Conservation (phyloP, 192 early-diverging fungal genomes). For the Coemansia sp. region DNA sequence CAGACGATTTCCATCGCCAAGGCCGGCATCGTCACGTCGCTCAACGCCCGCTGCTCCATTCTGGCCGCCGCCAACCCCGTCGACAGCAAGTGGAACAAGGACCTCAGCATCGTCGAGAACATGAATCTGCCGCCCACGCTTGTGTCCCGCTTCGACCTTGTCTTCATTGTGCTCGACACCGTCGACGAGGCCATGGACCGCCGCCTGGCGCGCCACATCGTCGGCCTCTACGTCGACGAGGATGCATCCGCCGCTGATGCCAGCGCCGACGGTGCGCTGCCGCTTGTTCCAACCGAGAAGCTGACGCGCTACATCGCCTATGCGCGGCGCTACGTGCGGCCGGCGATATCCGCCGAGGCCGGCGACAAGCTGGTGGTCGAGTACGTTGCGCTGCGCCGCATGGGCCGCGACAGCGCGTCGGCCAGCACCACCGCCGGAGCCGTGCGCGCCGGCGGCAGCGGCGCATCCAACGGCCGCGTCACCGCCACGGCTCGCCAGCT, state of each 20-base stretch:
- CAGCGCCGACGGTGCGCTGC: neutral
- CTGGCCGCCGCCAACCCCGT: slow-evolving; percentile 95
- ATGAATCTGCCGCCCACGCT: slow-evolving; percentile 91
- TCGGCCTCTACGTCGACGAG: slow-evolving; percentile 83
- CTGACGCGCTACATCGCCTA: slow-evolving; percentile 94
- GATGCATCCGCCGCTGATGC: slow-evolving; percentile 9
- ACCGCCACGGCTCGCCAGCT: slow-evolving; percentile 94
- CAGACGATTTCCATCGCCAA: slow-evolving; percentile 98
- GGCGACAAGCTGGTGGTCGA: slow-evolving; percentile 70
- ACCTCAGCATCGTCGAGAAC: slow-evolving; percentile 82
- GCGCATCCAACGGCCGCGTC: slow-evolving; percentile 56
- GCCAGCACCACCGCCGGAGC: slow-evolving; percentile 43
- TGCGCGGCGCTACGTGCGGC: slow-evolving; percentile 74
- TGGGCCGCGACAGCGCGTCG: slow-evolving; percentile 56
- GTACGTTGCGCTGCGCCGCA: slow-evolving; percentile 82
- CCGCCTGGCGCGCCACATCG: slow-evolving; percentile 84
- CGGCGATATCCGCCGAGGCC: slow-evolving; percentile 78
- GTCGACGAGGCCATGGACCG: slow-evolving; percentile 86
- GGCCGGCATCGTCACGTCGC: slow-evolving; percentile 96
- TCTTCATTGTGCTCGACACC: slow-evolving; percentile 89
- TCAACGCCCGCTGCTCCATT: slow-evolving; percentile 96
- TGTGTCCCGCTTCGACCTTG: slow-evolving; percentile 93
- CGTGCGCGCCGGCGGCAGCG: slow-evolving; percentile 28
- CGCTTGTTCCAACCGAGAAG: slow-evolving; percentile 67
- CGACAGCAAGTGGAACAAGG: slow-evolving; percentile 82